A percentile compares a stretch with the other conserved stretches of the same genome.
phyloP scores from a whole-genome alignment of 1,284 basidiomycete species.

The Trametes polyzona region DNA sequence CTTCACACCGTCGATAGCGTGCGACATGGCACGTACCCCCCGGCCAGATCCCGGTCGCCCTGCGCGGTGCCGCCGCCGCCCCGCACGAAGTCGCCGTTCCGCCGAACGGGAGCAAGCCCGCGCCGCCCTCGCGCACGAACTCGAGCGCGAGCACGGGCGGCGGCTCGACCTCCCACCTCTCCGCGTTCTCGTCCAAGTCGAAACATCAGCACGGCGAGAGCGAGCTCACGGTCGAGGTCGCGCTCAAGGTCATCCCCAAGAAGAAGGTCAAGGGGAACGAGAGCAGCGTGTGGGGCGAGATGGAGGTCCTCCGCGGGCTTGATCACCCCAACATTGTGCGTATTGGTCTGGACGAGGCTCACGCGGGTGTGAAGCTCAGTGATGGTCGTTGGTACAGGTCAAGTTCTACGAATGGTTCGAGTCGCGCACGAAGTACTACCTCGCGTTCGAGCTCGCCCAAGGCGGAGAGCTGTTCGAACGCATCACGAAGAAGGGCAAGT shows the following conservation, averaged over 20 bases:
- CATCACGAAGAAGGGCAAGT: constrained; percentile 82
- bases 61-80: constrained; percentile 55
- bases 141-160: constrained; percentile 21
- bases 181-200: constrained; percentile 17
- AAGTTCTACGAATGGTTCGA: constrained; percentile 96
- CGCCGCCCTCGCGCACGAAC: constrained; percentile 25
- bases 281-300: constrained; percentile 85
- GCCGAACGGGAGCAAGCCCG: constrained; percentile 13
- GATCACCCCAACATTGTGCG: constrained; percentile 89
- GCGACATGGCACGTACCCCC: constrained; percentile 76
- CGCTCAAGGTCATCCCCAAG: constrained; percentile 88
- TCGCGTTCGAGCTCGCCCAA: constrained; percentile 88
- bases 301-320: constrained; percentile 86
- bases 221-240: constrained; percentile 69
- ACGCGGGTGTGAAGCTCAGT: constrained; percentile 10
- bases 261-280: constrained; percentile 92
- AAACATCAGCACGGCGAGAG: constrained; percentile 15
- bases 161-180: constrained; percentile 23
- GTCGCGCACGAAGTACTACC: constrained; percentile 87
- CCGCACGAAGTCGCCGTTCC: constrained; percentile 9
- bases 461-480: constrained; percentile 92
- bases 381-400: constrained; percentile 53
- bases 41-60: constrained; percentile 58
- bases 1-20: constrained; percentile 41
- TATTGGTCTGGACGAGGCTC: constrained; percentile 20